A percentile compares a stretch with the other conserved stretches of the same genome.
phyloP scores from a whole-genome alignment of 75 land plant genomes.

The Cupressus sempervirens region DNA sequence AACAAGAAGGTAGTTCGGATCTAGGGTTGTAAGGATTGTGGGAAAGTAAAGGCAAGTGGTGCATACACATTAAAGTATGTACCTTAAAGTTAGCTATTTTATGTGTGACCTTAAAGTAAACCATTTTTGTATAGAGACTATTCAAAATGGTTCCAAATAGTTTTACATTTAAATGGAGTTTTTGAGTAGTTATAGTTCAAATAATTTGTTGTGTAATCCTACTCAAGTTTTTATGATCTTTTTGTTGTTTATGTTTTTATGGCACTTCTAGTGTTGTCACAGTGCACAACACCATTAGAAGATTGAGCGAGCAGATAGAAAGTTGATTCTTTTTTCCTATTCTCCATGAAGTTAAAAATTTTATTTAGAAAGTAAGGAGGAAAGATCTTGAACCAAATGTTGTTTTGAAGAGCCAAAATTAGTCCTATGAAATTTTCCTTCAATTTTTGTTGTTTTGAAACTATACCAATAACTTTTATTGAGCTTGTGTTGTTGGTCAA shows the following conservation, averaged over 20 bases:
- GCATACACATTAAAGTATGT: conserved; percentile 80
- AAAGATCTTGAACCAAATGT: background rate
- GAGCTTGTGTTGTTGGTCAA: background rate
- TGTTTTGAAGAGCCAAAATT: background rate
- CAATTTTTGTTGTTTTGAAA: background rate
- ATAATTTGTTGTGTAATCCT: background rate
- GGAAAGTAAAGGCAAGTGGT: conserved; percentile 82
- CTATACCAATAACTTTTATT: background rate
- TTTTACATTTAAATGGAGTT: background rate
- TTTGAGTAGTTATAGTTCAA: background rate
- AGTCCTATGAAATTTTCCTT: background rate
- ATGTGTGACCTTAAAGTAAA: no score
- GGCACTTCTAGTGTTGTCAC: conserved; percentile 87
- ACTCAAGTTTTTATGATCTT: background rate
- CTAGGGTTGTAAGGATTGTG: conserved; percentile 87
- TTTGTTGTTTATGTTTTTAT: no score
- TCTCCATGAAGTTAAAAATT: background rate
- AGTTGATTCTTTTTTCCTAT: conserved; percentile 2
- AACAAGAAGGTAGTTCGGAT: conserved; percentile 87
- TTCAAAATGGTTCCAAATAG: background rate
- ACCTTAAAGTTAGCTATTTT: background rate
- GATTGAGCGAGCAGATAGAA: conserved; percentile 82
- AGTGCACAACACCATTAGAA: conserved; percentile 78
- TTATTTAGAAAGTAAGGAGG: background rate
- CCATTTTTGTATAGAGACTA: background rate